Evolutionary conservation across 2,329 filamentous ascomycete genomes (phyloP), one percentile per base, ranked within the genome.

Genomic region (Endoconidiophora polonica): DNA sequence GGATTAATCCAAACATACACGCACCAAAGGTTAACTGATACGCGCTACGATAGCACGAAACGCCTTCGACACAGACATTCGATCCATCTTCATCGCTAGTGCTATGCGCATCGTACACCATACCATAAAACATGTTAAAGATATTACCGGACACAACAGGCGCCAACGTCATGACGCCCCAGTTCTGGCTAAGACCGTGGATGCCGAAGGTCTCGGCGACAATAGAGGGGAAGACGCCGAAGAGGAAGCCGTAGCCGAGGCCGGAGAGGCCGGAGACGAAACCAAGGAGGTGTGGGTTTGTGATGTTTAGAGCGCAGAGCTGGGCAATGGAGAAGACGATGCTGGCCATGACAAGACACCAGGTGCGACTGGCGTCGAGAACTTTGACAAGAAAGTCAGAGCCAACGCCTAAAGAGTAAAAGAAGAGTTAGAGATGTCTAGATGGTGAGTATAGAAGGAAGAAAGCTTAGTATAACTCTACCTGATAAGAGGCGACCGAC

Each of bases 81-180:
- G 86, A 79, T 18, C 86, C 86, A 40, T 77, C 73, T 0, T 74
- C 71, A 18, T 76, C 73, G 7, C 86, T 67, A 33, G 80, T 65
- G 20, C 82, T 88, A 63, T 95, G 87, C 6, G 68, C 67, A 61
- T 98, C 91, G 57, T 86, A 93, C 0, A 94, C 79, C 14, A 63
- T 66, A 45, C 91, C 91, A 61, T 96, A 98, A 52, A 91, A 78
- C 1, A 95, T 66, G 61, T 96, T 98, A 71, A 94, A 96, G 20
- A 94, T 64, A 58, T 96, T 94, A 46, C 86, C 88, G 6, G 81
- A 87, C 24, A 94, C 65, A 2, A 94, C 86, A 0, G 90, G 88
- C 2, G 86, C 82, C 44, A 95, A 69, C 0, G 86, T 95, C 79
- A 98, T 93, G 58, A 83, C 82, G 12, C 91, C 91, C 90, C 91